phyloP scores from a whole-genome alignment of 805 yeast genomes.

The Starmerella kuoi region DNA sequence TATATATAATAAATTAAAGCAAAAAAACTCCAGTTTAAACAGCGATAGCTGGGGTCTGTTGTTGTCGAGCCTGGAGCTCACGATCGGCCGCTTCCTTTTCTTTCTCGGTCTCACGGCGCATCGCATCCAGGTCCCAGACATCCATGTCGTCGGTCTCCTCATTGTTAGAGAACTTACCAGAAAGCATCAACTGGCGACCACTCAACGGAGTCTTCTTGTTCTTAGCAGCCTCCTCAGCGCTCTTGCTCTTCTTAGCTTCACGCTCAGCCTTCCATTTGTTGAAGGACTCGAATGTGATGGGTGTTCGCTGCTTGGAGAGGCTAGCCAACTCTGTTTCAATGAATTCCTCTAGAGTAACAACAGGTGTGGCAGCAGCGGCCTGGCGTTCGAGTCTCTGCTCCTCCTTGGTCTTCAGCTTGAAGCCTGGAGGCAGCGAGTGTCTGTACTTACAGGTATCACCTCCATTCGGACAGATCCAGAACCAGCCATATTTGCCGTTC shows the following conservation, averaged over 20 bases:
- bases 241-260: constrained; percentile 39
- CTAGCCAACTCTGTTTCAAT: constrained; percentile 84
- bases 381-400: constrained; percentile 79
- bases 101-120: constrained; percentile 28
- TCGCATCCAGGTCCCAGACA: constrained; percentile 30
- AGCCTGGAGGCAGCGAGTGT: constrained; percentile 94
- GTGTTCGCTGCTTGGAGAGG: constrained; percentile 63
- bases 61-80: background rate
- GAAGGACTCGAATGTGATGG: constrained; percentile 73
- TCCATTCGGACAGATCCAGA: constrained; percentile 94
- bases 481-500: constrained; percentile 96
- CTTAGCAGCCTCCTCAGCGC: constrained; percentile 36
- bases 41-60: background rate
- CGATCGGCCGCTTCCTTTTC: constrained; percentile 12
- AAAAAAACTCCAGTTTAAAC: background rate
- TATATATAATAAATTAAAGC: background rate
- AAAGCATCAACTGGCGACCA: constrained; percentile 31
- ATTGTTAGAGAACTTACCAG: constrained; percentile 29
- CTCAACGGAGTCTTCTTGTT: constrained; percentile 23
- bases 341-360: constrained; percentile 89
- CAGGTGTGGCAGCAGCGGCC: constrained; percentile 73
- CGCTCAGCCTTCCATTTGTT: constrained; percentile 72
- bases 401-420: constrained; percentile 91
- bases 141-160: constrained; percentile 24
- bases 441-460: constrained; percentile 87